Conservation (phyloP, 2,329 filamentous ascomycete genomes). For the Aurifilum marmelostoma region DNA sequence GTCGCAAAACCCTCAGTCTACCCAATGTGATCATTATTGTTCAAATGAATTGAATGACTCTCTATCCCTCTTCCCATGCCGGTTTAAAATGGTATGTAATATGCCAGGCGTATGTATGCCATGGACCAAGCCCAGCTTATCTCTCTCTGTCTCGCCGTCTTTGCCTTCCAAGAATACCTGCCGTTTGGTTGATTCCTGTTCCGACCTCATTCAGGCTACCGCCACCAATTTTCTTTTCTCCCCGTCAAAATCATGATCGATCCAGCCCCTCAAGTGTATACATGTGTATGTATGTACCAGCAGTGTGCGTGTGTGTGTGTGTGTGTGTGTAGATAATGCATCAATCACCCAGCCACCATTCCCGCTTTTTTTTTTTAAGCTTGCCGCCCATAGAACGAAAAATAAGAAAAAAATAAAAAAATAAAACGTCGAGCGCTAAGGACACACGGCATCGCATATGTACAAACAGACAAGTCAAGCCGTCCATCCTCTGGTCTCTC, state of each 20-base stretch:
- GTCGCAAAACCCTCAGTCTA: no score
- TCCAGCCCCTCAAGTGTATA: neutral
- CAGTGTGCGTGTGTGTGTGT: neutral
- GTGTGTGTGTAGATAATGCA: neutral
- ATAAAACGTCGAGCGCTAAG: no score
- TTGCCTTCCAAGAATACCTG: no score
- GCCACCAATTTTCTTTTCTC: neutral
- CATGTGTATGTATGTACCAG: neutral
- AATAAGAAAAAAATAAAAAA: neutral
- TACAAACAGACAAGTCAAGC: neutral
- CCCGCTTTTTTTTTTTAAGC: neutral
- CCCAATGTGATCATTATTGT: no score
- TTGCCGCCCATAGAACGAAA: neutral
- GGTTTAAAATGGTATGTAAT: neutral
- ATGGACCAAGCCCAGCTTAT: neutral
- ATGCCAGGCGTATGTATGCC: neutral
- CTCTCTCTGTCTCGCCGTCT: no score
- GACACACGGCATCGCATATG: neutral
- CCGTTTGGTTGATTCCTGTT: neutral
- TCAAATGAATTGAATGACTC: no score
- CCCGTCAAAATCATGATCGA: neutral
- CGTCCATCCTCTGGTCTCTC: neutral
- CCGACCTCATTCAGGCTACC: neutral
- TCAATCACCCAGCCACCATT: neutral
- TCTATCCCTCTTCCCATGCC: neutral